A percentile compares a stretch with the other conserved stretches of the same genome.
Evolutionary conservation across 2,329 filamentous ascomycete genomes (phyloP).

Genomic region (Mycosphaerella sp.): DNA sequence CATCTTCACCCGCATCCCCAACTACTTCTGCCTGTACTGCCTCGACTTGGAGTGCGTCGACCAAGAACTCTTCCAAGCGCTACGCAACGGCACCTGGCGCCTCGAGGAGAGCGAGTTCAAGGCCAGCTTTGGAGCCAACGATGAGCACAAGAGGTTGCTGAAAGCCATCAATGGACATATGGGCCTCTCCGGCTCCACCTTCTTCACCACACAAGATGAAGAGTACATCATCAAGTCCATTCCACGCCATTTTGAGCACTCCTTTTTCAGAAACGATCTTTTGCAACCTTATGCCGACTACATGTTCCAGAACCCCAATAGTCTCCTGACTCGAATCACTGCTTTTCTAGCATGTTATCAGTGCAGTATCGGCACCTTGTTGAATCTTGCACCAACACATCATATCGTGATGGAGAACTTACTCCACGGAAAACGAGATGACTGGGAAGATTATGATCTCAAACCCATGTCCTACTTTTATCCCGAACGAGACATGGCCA

Average conservation of each 20-base stretch:
- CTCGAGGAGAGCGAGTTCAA: constrained; percentile 51
- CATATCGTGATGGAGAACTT: constrained; percentile 77
- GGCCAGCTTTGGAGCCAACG: constrained; percentile 46
- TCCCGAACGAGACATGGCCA: constrained; percentile 64
- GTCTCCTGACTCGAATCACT: constrained; percentile 64
- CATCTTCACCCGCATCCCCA: constrained; percentile 12
- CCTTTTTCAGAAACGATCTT: constrained; percentile 62
- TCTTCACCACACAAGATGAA: constrained; percentile 62
- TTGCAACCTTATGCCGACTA: constrained; percentile 59
- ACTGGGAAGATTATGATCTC: constrained; percentile 68
- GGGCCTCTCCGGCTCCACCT: constrained; percentile 70
- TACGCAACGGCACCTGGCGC: constrained; percentile 49
- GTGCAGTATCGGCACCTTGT: constrained; percentile 52
- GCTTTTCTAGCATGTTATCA: constrained; percentile 58
- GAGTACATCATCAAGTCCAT: constrained; percentile 67
- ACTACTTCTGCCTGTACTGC: constrained; percentile 24
- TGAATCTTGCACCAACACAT: constrained; percentile 60
- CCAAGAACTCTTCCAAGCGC: constrained; percentile 45
- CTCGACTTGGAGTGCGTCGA: constrained; percentile 36
- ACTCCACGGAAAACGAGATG: constrained; percentile 53
- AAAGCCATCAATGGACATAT: constrained; percentile 53
- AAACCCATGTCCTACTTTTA: constrained; percentile 72
- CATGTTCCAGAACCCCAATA: constrained; percentile 55
- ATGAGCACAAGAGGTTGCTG: constrained; percentile 41
- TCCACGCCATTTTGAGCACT: constrained; percentile 62